Conservation (phyloP, 2,329 filamentous ascomycete species). For the Ophiocordyceps polyrhachis-furcata region DNA sequence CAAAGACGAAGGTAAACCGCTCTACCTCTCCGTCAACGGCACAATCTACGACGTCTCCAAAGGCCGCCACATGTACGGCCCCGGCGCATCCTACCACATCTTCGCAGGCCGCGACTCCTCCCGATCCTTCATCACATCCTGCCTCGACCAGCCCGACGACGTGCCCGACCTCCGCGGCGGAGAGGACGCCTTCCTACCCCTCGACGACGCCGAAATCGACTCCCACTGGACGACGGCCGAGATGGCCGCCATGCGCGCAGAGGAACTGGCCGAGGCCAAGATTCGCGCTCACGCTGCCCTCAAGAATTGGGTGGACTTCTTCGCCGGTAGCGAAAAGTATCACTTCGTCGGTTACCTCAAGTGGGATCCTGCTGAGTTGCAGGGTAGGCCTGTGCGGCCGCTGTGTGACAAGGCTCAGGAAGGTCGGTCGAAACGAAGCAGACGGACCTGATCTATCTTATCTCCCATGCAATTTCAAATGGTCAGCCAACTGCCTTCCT, state of each 20-base stretch:
- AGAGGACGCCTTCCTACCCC: constrained; percentile 64
- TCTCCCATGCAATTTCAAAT: too few species aligned
- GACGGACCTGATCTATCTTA: neutral
- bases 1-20: constrained; percentile 50
- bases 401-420: constrained; percentile 56
- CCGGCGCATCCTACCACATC: constrained; percentile 70
- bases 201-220: constrained; percentile 45
- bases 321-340: constrained; percentile 64
- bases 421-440: constrained; percentile 27
- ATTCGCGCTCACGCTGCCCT: constrained; percentile 48
- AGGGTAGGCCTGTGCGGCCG: constrained; percentile 39
- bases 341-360: constrained; percentile 58
- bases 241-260: constrained; percentile 31
- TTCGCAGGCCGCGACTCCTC: constrained; percentile 78
- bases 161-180: constrained; percentile 63
- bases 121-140: constrained; percentile 80
- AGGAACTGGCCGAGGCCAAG: constrained; percentile 47
- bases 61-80: constrained; percentile 53
- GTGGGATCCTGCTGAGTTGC: constrained; percentile 39
- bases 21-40: constrained; percentile 82
- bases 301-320: constrained; percentile 70
- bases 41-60: constrained; percentile 70
- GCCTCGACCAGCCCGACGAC: constrained; percentile 71
- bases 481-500: too few species aligned
- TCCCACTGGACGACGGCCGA: constrained; percentile 33